phyloP scores from a whole-genome alignment of 2,329 filamentous ascomycete species.

The Alternaria infectoria region DNA sequence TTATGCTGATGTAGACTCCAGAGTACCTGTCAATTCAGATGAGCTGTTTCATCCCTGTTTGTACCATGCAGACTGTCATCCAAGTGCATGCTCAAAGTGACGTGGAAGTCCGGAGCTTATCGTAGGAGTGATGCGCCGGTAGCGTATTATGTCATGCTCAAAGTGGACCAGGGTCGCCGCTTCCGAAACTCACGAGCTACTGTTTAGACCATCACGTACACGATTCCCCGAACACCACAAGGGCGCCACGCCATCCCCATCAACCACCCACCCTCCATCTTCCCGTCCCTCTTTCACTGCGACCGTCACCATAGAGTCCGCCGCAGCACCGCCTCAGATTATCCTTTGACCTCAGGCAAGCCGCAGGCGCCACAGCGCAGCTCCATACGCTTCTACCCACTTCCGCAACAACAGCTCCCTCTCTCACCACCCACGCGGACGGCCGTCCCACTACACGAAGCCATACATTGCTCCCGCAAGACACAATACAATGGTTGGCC shows the following conservation, averaged over 20 bases:
- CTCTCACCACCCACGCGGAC: slow-evolving; percentile 29
- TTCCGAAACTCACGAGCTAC: slow-evolving; percentile 26
- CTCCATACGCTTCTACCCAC: slow-evolving; percentile 46
- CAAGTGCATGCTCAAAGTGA: background rate
- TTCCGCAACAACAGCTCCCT: slow-evolving; percentile 36
- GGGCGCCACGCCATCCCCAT: slow-evolving; percentile 42
- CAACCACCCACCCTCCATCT: slow-evolving; percentile 31
- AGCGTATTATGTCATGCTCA: slow-evolving; percentile 25
- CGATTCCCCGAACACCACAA: slow-evolving; percentile 33
- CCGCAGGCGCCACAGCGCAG: slow-evolving; percentile 43
- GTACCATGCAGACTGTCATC: background rate
- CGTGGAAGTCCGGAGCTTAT: slow-evolving; percentile 11
- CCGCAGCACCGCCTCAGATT: slow-evolving; percentile 16
- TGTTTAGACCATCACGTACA: slow-evolving; percentile 35
- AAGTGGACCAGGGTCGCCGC: slow-evolving; percentile 23
- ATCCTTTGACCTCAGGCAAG: slow-evolving; percentile 11
- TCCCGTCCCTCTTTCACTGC: slow-evolving; percentile 42
- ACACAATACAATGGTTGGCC: slow-evolving; percentile 74
- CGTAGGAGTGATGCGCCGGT: slow-evolving; percentile 14
- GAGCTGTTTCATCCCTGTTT: background rate
- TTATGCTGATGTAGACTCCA: background rate
- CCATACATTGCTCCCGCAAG: slow-evolving; percentile 14
- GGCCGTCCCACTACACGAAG: slow-evolving; percentile 16
- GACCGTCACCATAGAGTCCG: slow-evolving; percentile 12
- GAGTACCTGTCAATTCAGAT: background rate